Evolutionary conservation across 148 eudicot species (phyloP).

Genomic region (Vaccinium vitisidaea): DNA sequence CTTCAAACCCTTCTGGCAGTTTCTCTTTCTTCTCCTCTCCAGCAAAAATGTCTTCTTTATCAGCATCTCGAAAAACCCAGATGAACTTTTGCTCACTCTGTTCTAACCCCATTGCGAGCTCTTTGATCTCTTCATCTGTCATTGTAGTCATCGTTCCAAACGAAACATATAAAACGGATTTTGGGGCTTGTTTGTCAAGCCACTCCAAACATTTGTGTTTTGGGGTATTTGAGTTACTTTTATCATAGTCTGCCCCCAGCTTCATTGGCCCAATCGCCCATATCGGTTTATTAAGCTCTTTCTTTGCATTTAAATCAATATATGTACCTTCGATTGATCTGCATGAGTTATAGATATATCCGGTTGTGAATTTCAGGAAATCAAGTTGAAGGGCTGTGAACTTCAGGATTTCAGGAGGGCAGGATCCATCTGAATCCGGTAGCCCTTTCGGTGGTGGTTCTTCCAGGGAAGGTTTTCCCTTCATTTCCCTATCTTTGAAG

Average conservation of each 20-base stretch:
- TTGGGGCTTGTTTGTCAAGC: not conserved
- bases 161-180: not conserved
- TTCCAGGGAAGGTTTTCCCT: slow-evolving; percentile 16
- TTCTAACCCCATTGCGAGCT: not conserved
- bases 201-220: slow-evolving; percentile 12
- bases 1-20: no score
- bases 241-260: not conserved
- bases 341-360: slow-evolving; percentile 32
- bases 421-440: slow-evolving; percentile 19
- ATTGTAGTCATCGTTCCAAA: slow-evolving; percentile 1
- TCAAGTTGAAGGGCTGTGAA: slow-evolving; percentile 8
- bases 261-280: slow-evolving; percentile 23
- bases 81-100: no score
- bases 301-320: slow-evolving; percentile 23
- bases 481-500: not conserved
- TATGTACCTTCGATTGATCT: slow-evolving; percentile 28
- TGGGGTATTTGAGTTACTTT: not conserved
- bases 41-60: no score
- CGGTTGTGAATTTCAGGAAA: slow-evolving; percentile 14
- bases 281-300: slow-evolving; percentile 7
- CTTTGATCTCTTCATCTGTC: slow-evolving; percentile 11
- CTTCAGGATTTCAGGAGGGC: slow-evolving; percentile 9
- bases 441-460: not conserved
- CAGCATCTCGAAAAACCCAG: no score
- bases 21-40: no score